Evolutionary conservation across 192 early-diverging fungal genomes (phyloP), one percentile per base, ranked within the genome.

Genomic region (Umbelopsis sp.): DNA sequence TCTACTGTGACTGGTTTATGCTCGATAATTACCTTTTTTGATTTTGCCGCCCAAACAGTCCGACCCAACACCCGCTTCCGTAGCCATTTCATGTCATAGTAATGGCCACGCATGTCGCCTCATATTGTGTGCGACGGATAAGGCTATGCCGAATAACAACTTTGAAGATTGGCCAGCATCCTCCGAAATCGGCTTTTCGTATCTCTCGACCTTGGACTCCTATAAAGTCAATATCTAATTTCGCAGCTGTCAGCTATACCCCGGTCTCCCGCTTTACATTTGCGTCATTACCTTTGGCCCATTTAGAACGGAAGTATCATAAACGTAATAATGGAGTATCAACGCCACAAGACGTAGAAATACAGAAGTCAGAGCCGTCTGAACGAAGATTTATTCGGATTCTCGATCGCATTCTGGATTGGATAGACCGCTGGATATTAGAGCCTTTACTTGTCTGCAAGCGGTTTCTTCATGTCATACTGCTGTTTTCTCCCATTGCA

Each of bases 401-500:
- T 38, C 45, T 70, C 17, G 68, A 50, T 29, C 22, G 47, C 32
- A 65, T 85, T 3, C 50, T 79, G 21, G 69, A 74, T 22, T 54
- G 82, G 43, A 25, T 86, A 29, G 82, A 87, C 6, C 75, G 81
- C 2, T 86, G 84, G 62, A 49, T 90, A 12, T 31, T 89, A 0
- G 86, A 88, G 54, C 89, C 89, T 5, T 44, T 86, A 7, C 56
- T 84, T 29, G 84, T 83, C 3, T 59, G 81, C n/a, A 76, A 85
- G 68, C 84, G 92, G 3, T 86, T 89, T 16, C 82, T 81, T 6
- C 82, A 89, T 71, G 80, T 96, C 10, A 53, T 87, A 2, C 29
- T 91, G 2, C 72, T 91, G 45, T 93, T 96, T 80, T 56, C 88
- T n/a, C 95, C 95, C 0, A 81, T 94, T 10, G 68, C 87, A 1